Evolutionary conservation across 179 eudicot species (phyloP), one percentile per base, ranked within the genome.

Genomic region (Pouteria campechiana): DNA sequence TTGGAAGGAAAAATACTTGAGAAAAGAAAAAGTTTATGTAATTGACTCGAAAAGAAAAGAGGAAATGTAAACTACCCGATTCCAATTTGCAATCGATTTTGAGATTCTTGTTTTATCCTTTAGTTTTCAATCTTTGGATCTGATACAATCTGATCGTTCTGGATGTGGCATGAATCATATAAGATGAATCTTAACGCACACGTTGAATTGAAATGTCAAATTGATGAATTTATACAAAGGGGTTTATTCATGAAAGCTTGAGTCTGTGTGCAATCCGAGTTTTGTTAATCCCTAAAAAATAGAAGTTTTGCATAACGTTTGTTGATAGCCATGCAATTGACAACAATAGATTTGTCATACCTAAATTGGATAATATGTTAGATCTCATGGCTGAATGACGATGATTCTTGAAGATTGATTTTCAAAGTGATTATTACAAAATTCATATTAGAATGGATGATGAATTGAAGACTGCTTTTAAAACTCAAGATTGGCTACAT

Each of bases 401-500:
- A 8, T 14, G 7, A 3, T 33, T 22, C 3, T 18, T 35, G 4
- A 44, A 44, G 12, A 27, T 24, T 0, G 27, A n/a, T n/a, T n/a
- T 44, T 25, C 12, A 14, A 17, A 14, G 30, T 10, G 34, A 20
- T 3, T 15, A 44, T 28, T 24, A 28, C 18, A 33, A 43, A 28
- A 27, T 43, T 6, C 3, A 22, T 14, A 5, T 14, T 2, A 14
- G 1, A 16, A 6, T 2, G 8, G 19, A 34, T 25, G 22, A 43
- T 13, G 34, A 43, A 25, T 43, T 20, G 33, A 43, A 43, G 5
- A 43, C 48, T 25, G 34, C 48, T 8, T 43, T 43, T 27, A 43
- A 43, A 17, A 43, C 20, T 3, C 6, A 2, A 25, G 2, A 43
- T 43, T n/a, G 48, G 2, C 9, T 23, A 22, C 25, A 23, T 23